Base-by-base conservation (phyloP, 176 grass and related monocot species). In the Musa troglodytarum region DNA sequence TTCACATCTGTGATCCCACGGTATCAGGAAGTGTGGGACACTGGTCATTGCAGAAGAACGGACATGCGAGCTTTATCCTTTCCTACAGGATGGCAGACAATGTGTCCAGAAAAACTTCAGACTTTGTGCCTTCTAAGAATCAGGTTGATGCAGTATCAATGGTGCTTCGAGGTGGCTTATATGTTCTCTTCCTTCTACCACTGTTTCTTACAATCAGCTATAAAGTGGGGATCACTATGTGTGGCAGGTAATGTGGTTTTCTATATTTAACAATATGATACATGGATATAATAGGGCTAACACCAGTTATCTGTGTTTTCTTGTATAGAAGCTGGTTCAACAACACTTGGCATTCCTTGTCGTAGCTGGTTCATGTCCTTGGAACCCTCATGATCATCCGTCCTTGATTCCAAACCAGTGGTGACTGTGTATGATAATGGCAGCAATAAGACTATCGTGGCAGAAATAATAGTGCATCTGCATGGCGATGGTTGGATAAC, bases 101-200 rank as follows among this genome's bases (percentile, higher is more conserved):
- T 66, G 49, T 52, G 34, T 7, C 1, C 28, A 68, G 21, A 54
- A 77, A 81, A 67, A 66, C 53, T 26, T 10, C 77, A 25, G 76
- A 68, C 69, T 84, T 85, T 69, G 81, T 90, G 67, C 81, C 85
- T 74, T 50, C 82, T 14, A 83, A 85, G 54, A 71, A 57, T 16
- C 55, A 16, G 55, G 55, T 88, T 15, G 80, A 76, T 54, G 70
- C 78, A 0, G 73, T 96, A 73, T 86, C 88, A 0, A 24, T 78
- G 2, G 81, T 96, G 50, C 70, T 96, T 58, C 89, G 85, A 29
- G 81, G 89, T 49, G 85, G 89, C 71, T 96, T 92, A 80, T 92
- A 77, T 77, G 85, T 96, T 13, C 88, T 92, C 83, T 90, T 92
- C 53, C 65, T 90, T 56, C 85, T 87, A 1, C 83, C 93, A 68